Evolutionary conservation across 192 early-diverging fungal species (phyloP), one percentile per base, ranked within the genome.

Genomic region (Backusella parvicylindrica): DNA sequence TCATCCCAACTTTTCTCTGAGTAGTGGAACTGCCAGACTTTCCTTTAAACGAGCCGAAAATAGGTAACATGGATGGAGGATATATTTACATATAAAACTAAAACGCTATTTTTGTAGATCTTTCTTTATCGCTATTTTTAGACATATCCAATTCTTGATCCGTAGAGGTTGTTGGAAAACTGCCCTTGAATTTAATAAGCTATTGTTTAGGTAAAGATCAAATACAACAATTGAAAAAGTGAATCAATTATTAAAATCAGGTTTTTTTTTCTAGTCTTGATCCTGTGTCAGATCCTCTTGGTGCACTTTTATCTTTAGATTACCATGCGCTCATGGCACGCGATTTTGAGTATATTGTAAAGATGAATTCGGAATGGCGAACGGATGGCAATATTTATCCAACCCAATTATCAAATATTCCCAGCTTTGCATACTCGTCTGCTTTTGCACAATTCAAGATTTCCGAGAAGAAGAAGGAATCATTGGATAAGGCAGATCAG

Each of bases 91-190:
- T n/a, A n/a, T n/a, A n/a, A n/a, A n/a, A n/a, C n/a, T n/a, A n/a
- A n/a, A n/a, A n/a, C n/a, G n/a, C n/a, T n/a, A n/a, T n/a, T n/a
- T n/a, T 18, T 18, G 15, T 64, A 86, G 87, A 72, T 66, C 91
- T 11, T 89, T 96, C 77, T 95, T 91, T 73, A 66, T 96, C 72
- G 95, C 93, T 0, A 70, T 98, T 30, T 93, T 92, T 75, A 85
- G 94, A 13, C 95, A 98, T 41, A 90, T 97, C 65, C 90, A 92
- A 79, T 95, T 92, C 75, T 76, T 96, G 75, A 86, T 91, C 28
- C 85, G 95, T n/a, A 86, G 92, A 64, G 96, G 97, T 15, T 97
- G 95, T 81, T 98, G 97, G 97, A 81, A 94, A 41, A 98, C 97
- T 26, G 90, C 93, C 23, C 91, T 96, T 75, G 97, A 97, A 82